Base-by-base conservation (phyloP, 2,329 filamentous ascomycete genomes). In the Cladosporium sp. region DNA sequence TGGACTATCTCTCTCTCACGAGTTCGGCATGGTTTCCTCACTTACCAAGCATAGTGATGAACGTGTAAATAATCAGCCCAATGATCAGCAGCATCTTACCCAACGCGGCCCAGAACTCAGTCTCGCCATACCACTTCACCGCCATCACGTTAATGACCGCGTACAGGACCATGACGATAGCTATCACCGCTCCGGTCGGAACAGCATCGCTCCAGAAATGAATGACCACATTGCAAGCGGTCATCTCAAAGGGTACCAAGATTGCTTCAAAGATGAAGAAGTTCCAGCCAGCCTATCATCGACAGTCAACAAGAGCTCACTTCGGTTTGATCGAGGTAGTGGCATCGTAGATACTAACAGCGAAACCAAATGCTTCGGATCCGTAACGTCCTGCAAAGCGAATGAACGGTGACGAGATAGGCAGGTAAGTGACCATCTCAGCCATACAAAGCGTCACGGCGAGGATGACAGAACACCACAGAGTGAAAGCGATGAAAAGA, bases 361-460 rank as follows among this genome's bases (percentile, higher is more conserved):
- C 72, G 21, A 71, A 88, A 78, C 68, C 82, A 67, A 92, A 90
- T 2, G 90, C 88, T 69, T 92, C 89, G 70, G 92, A 90, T 34
- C 92, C 89, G 70, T 87, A 92, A 57, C 89, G 85, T 15, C 90
- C 89, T 4, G 90, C 90, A 72, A 93, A 92, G 30, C 89, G 87
- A 74, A 93, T 90, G 76, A 93, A 93, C 0, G 90, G 90, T 49
- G 89, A 92, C 0, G 89, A 91, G 64, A 93, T 90, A 8, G 91
- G 90, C 2, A 92, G 80, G 69, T 90, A 92, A 0, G 89, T 90
- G 8, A 91, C 90, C 89, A 92, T 92, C 75, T 92, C 90, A 14
- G 89, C 88, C 80, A 91, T 86, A 74, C 80, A 71, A 30, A 71
- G 60, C 2, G 71, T 73, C 11, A 73, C 70, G 11, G 69, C 66